A percentile compares a stretch with the other conserved stretches of the same genome.
These are phyloP conservation scores for Metarhizium robertsii DNA, from an alignment of 2,329 filamentous ascomycete species.

Conservation along the genomic window DNA sequence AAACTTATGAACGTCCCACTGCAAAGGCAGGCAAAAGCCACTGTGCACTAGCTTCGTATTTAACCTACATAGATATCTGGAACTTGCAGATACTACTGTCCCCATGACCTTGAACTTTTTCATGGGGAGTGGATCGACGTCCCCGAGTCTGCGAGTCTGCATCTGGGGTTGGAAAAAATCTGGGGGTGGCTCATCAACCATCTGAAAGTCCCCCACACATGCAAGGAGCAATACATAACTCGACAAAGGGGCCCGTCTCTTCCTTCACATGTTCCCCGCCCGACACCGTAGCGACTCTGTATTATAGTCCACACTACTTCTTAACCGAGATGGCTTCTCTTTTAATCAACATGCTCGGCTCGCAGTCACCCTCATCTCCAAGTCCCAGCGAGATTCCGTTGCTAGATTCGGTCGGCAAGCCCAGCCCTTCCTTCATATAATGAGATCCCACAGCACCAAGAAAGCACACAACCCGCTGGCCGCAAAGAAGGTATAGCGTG, in stretches of 20 bases:
- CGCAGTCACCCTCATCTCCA: too few relatives aligned
- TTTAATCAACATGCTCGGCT: too few relatives aligned
- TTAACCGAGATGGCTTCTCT: too few relatives aligned
- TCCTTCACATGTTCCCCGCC: too few relatives aligned
- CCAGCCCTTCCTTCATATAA: constrained; percentile 32
- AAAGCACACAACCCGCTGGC: constrained; percentile 66
- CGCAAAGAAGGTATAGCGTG: constrained; percentile 73
- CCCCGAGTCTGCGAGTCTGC: neutral
- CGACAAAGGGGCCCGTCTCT: too few relatives aligned
- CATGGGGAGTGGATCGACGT: neutral
- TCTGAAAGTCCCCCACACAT: constrained; percentile 4
- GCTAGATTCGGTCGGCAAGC: neutral
- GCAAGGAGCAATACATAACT: neutral
- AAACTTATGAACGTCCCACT: neutral
- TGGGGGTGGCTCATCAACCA: constrained; percentile 1
- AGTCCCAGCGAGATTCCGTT: too few relatives aligned
- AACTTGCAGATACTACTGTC: too few relatives aligned
- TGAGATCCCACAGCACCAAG: constrained; percentile 68
- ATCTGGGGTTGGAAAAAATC: neutral
- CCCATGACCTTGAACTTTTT: too few relatives aligned
- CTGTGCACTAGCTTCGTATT: neutral
- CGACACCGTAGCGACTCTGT: too few relatives aligned
- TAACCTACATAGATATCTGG: too few relatives aligned
- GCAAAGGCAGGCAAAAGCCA: neutral
- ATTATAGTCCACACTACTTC: too few relatives aligned